phyloP scores from a whole-genome alignment of 2,329 filamentous ascomycete genomes.

The Fusarium cicatricum region DNA sequence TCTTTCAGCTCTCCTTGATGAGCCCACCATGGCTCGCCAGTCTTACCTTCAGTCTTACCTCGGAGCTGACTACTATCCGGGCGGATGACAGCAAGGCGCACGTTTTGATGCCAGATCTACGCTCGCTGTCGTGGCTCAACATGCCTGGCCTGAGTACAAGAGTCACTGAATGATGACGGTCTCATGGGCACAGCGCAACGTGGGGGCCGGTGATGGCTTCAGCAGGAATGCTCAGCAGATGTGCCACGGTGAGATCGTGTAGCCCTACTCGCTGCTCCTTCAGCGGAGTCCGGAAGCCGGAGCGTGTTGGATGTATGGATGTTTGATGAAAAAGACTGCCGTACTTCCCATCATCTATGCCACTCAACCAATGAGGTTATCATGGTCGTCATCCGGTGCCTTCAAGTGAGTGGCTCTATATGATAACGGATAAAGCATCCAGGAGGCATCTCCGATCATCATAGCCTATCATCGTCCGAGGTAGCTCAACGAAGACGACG shows the following conservation, averaged over 20 bases:
- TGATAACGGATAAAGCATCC: no score
- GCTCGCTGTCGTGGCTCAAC: constrained; percentile 18
- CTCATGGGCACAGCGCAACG: background rate
- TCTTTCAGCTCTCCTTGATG: constrained; percentile 11
- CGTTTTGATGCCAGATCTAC: constrained; percentile 15
- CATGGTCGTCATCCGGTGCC: background rate
- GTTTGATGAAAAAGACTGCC: constrained; percentile 11
- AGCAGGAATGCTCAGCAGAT: constrained; percentile 14
- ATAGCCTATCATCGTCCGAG: no score
- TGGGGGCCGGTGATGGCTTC: constrained; percentile 19
- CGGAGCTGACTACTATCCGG: constrained; percentile 12
- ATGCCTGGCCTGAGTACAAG: constrained; percentile 11
- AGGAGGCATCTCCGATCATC: no score
- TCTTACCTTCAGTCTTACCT: constrained; percentile 24
- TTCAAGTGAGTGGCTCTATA: background rate
- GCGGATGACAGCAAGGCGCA: constrained; percentile 1
- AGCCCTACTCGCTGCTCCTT: constrained; percentile 9
- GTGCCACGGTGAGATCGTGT: constrained; percentile 25
- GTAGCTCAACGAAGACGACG: no score
- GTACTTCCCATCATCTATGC: constrained; percentile 5
- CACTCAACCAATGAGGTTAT: background rate
- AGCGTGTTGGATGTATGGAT: constrained; percentile 13
- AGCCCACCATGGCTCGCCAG: constrained; percentile 15
- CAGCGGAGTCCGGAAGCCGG: constrained; percentile 36
- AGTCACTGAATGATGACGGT: background rate